Evolutionary conservation across 208 protist genomes (phyloP).

Genomic region (Novymonas esmeraldas): DNA sequence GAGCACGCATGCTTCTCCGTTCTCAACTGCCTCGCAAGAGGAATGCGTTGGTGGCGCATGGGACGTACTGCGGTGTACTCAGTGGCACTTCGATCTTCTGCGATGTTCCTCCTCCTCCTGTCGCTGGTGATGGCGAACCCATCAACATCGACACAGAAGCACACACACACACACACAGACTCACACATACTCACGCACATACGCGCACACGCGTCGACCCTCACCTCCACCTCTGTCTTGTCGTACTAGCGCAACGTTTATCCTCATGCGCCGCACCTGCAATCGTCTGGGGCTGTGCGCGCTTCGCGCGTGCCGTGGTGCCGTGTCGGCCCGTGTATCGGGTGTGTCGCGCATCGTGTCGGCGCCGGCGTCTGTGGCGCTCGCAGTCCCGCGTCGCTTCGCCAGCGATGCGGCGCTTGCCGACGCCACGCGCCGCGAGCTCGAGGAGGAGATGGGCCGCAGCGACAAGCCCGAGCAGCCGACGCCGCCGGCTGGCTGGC

Average conservation of each 20-base stretch:
- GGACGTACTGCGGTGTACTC: too few species aligned
- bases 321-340: background rate
- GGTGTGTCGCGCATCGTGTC: background rate
- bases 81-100: too few species aligned
- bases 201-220: too few species aligned
- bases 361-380: background rate
- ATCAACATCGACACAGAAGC: too few species aligned
- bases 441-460: constrained; percentile 86
- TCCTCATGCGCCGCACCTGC: constrained; percentile 35
- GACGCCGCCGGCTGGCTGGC: constrained; percentile 72
- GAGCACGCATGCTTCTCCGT: too few species aligned
- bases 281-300: constrained; percentile 22
- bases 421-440: constrained; percentile 61
- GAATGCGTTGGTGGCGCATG: too few species aligned
- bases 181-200: background rate
- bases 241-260: too few species aligned
- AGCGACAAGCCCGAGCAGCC: constrained; percentile 76
- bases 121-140: too few species aligned
- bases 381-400: constrained; percentile 45
- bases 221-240: background rate
- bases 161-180: background rate
- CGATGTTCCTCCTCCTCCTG: too few species aligned
- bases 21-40: too few species aligned
- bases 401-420: constrained; percentile 59
- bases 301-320: constrained; percentile 27